Conservation (phyloP, 2,329 filamentous ascomycete species). For the Arthroderma uncinatum region DNA sequence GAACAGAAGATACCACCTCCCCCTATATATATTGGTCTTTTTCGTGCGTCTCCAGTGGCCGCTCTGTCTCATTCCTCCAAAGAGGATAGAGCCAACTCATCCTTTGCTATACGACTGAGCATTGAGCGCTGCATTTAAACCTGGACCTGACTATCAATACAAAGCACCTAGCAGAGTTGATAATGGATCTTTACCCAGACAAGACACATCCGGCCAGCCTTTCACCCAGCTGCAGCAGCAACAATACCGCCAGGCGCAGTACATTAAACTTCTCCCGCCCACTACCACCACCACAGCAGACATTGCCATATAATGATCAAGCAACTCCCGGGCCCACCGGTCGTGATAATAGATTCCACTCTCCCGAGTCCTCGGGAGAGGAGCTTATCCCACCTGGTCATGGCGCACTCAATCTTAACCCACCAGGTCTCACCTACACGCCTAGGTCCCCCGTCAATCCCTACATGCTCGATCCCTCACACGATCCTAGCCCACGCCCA, state of each 20-base stretch:
- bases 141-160: not conserved
- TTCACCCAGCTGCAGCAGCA: not conserved
- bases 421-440: not conserved
- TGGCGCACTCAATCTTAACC: not conserved
- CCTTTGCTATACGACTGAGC: not conserved
- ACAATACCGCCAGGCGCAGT: not conserved
- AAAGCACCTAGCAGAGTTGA: not conserved
- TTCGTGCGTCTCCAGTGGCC: not conserved
- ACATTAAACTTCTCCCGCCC: not conserved
- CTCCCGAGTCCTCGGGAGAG: not conserved
- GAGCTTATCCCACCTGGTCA: not conserved
- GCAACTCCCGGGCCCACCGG: not conserved
- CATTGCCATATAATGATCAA: not conserved
- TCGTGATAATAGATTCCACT: not conserved
- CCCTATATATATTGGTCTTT: not conserved
- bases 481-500: not conserved
- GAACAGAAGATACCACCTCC: not conserved
- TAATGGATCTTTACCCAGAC: not conserved
- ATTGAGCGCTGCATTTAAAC: not conserved
- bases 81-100: no score
- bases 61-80: not conserved
- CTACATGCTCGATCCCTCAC: not conserved
- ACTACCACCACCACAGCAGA: not conserved
- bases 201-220: not conserved
- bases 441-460: not conserved